These are phyloP conservation scores for Amphichorda felina DNA, from an alignment of 2,329 filamentous ascomycete species.

Conservation along the genomic window DNA sequence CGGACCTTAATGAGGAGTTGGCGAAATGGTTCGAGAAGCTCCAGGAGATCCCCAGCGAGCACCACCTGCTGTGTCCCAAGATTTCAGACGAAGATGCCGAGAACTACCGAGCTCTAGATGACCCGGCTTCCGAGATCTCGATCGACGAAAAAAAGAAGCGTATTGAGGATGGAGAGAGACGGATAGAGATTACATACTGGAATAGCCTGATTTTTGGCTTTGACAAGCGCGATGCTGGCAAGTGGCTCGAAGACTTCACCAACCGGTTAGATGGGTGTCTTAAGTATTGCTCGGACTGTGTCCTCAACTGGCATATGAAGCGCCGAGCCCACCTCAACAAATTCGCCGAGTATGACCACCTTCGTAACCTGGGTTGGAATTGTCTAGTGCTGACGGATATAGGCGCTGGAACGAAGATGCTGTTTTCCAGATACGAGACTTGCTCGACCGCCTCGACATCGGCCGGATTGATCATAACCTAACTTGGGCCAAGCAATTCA, in stretches of 20 bases:
- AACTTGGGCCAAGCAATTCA: slow-evolving; percentile 39
- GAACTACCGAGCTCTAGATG: slow-evolving; percentile 41
- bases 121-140: slow-evolving; percentile 36
- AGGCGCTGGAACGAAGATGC: slow-evolving; percentile 37
- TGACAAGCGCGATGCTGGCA: slow-evolving; percentile 44
- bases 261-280: slow-evolving; percentile 45
- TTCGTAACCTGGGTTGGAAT: background rate
- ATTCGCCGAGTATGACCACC: slow-evolving; percentile 40
- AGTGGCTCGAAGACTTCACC: slow-evolving; percentile 48
- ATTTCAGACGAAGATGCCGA: slow-evolving; percentile 48
- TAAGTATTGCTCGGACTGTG: slow-evolving; percentile 56
- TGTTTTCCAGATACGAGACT: slow-evolving; percentile 37
- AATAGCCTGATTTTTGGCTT: slow-evolving; percentile 61
- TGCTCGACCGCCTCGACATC: slow-evolving; percentile 49
- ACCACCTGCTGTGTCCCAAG: slow-evolving; percentile 59
- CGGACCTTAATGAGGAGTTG: slow-evolving; percentile 25
- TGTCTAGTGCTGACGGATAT: slow-evolving; percentile 11
- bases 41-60: slow-evolving; percentile 28
- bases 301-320: slow-evolving; percentile 61
- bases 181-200: slow-evolving; percentile 52
- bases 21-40: slow-evolving; percentile 30
- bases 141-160: slow-evolving; percentile 36
- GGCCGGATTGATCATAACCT: slow-evolving; percentile 49
- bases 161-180: slow-evolving; percentile 40
- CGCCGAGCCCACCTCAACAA: slow-evolving; percentile 51